These are phyloP conservation scores for Citrus reticulata DNA, from an alignment of 345 rosid species.

Conservation along the genomic window DNA sequence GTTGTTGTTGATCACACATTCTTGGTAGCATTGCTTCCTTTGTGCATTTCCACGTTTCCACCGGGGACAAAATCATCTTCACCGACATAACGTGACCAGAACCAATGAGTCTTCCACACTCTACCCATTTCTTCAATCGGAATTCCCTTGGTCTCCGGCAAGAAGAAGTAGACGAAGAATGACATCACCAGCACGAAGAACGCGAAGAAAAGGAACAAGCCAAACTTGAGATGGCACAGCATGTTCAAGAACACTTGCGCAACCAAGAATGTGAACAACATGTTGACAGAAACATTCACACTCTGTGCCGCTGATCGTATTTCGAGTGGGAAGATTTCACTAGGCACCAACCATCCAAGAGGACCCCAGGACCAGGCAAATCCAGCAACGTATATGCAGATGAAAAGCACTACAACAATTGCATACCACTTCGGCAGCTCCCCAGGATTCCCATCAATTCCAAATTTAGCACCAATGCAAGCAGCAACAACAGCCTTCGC, in stretches of 20 bases:
- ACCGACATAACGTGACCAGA: conserved; percentile 52
- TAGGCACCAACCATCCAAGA: conserved; percentile 88
- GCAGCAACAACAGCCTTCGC: conserved; percentile 53
- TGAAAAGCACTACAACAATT: conserved; percentile 74
- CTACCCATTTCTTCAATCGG: conserved; percentile 68
- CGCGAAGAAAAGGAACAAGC: conserved; percentile 60
- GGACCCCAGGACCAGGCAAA: conserved; percentile 99
- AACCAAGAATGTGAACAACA: conserved; percentile 73
- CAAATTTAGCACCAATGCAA: conserved; percentile 83
- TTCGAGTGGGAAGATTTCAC: conserved; percentile 89
- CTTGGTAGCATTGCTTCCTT: conserved; percentile 28
- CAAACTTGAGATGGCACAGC: conserved; percentile 85
- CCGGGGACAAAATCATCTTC: conserved; percentile 20
- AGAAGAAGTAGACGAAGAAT: conserved; percentile 44
- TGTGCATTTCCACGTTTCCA: conserved; percentile 47
- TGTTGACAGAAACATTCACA: conserved; percentile 79
- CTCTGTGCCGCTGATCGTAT: conserved; percentile 93
- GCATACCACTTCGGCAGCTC: conserved; percentile 81
- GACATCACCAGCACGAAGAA: conserved; percentile 64
- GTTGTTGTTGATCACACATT: conserved; percentile 17
- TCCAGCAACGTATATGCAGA: conserved; percentile 74
- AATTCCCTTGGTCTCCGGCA: conserved; percentile 70
- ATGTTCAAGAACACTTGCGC: conserved; percentile 74
- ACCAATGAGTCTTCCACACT: conserved; percentile 68
- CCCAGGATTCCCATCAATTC: conserved; percentile 57